Evolutionary conservation across 768 basidiomycete species (phyloP), one percentile per base, ranked within the genome.

Genomic region (Phlebiopsis flavidoalba): DNA sequence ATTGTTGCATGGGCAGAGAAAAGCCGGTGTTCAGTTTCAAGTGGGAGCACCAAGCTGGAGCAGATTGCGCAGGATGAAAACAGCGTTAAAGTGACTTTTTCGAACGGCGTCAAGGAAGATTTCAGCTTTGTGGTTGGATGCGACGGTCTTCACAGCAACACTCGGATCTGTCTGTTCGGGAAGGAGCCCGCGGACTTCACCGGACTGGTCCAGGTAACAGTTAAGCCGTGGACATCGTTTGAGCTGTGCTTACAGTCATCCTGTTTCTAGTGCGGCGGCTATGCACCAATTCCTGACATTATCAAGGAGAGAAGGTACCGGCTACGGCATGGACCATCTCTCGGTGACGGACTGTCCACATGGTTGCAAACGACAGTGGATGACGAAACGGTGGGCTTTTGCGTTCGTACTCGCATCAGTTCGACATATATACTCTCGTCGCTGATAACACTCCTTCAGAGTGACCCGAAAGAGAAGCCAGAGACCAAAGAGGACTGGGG

Each of bases 61-160:
- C 64, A 52, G 17, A 53, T 79, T 3, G 70, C 75, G 47, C 72
- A 77, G 60, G 43, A 52, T 19, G 67, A 66, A 0, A 69, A 65
- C 11, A 61, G 59, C 15, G 79, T 76, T 1, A 59, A 61, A 5
- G 77, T 75, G 11, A 64, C 47, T 4, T 75, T 79, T 61, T 69
- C 65, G 37, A 75, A 75, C 53, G 79, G 77, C 8, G 61, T 61
- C 21, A 67, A 58, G 49, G 76, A 74, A 48, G 71, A 63, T 0
- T 77, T 73, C 7, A 73, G 72, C 59, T 75, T 80, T 58, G 71
- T 79, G 5, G 70, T 79, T 8, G 79, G 79, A 24, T 79, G 77
- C 63, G 79, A 80, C 58, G 79, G 79, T 8, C 67, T 80, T 60
- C 79, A 80, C 64, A 76, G 76, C 64, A 72, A 68, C 57, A 77